Evolutionary conservation across 2,329 filamentous ascomycete species (phyloP).

Genomic region (Elsinoe australis): DNA sequence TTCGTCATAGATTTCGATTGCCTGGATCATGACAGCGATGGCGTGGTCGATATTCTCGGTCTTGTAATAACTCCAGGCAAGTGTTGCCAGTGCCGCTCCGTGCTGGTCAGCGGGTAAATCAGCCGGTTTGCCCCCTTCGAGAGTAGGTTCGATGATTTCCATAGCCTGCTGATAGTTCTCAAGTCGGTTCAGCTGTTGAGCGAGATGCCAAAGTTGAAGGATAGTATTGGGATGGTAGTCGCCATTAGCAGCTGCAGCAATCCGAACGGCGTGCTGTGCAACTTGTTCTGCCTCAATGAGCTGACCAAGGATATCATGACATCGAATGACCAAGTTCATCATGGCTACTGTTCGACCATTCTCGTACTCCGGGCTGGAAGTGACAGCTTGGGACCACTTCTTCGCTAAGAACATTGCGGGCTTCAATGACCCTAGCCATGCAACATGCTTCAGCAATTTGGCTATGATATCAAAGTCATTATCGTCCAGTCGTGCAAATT

Average conservation of each 20-base stretch:
- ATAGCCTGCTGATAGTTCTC: not conserved
- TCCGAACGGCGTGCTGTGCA: not conserved
- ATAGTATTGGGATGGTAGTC: not conserved
- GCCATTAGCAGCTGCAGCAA: not conserved
- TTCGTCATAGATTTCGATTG: not conserved
- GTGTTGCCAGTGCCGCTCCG: not conserved
- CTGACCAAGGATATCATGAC: not conserved
- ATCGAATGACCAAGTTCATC: not conserved
- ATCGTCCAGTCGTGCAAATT: not conserved
- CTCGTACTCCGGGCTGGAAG: not conserved
- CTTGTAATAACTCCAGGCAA: slow-evolving; percentile 2
- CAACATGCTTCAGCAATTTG: not conserved
- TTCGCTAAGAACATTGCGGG: not conserved
- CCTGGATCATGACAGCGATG: not conserved
- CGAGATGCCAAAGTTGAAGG: not conserved
- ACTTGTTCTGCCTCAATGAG: not conserved
- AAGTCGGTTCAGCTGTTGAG: not conserved
- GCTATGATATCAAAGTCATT: not conserved
- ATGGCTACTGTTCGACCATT: not conserved
- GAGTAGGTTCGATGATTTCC: not conserved
- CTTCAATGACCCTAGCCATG: not conserved
- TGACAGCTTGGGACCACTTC: not conserved
- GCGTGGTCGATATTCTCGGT: not conserved
- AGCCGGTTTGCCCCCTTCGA: not conserved
- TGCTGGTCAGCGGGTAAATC: not conserved